Base-by-base conservation (phyloP, 176 grass and related monocot species). In the Coix lacrymajobi region DNA sequence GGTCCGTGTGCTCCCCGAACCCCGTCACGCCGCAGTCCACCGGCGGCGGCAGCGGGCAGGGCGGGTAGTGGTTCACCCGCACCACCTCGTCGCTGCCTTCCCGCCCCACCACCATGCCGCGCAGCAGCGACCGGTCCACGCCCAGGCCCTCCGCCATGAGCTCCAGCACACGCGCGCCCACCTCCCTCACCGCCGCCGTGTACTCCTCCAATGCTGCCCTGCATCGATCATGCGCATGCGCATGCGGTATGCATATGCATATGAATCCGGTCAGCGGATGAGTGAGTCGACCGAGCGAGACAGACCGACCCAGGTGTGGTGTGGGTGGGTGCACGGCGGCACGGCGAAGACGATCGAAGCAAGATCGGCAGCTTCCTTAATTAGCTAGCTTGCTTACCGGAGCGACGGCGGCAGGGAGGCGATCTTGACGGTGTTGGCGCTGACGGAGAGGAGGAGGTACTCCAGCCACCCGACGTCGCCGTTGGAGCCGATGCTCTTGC, bases 1-100 rank as follows among this genome's bases (percentile, higher is more conserved):
- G 94, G 85, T 97, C 94, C 6, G 94, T 94, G 92, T 97, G 94
- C 92, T 97, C 94, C 48, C 94, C 94, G 60, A 97, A 97, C 14
- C 94, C 94, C 44, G 92, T 97, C 77, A 92, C 39, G 83, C 82
- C 74, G 69, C 83, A 71, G 72, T 77, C 81, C 8, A 37, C 68
- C 56, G 81, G 69, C 24, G 71, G 76, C 79, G 16, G 70, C 29
- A 64, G 62, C 29, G 81, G 69, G 82, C 91, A 92, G 2, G 85
- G 90, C 43, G 92, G 94, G 80, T 97, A 97, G 71, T 97, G 92
- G 76, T 97, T 97, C 60, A 97, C 77, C 34, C 94, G 84, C 28
- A 97, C 16, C 83, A 94, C 4, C 73, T 85, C 89, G 70, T 92
- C 94, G 26, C 86, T 75, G 45, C 71, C 89, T 32, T 76, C 85